phyloP scores from a whole-genome alignment of 2,329 filamentous ascomycete genomes.

The Simplicillium aogashimaense region DNA sequence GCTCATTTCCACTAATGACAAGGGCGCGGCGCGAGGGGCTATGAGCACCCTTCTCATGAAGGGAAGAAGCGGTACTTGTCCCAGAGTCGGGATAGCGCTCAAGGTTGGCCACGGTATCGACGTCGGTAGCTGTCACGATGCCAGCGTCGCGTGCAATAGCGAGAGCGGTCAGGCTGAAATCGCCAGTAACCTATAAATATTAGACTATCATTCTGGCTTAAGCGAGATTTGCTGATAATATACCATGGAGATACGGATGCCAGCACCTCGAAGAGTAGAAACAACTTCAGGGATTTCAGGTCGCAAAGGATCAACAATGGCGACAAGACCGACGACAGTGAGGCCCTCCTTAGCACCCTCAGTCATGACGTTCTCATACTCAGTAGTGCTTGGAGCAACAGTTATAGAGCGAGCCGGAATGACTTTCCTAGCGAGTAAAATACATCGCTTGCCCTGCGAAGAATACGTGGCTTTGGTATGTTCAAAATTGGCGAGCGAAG shows the following conservation, averaged over 20 bases:
- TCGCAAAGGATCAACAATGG: constrained; percentile 69
- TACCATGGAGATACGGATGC: constrained; percentile 71
- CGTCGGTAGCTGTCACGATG: constrained; percentile 48
- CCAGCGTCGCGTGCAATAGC: constrained; percentile 65
- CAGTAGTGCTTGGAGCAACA: constrained; percentile 29
- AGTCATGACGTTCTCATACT: constrained; percentile 44
- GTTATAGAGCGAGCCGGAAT: constrained; percentile 30
- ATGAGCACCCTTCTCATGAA: constrained; percentile 11
- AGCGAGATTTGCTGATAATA: constrained; percentile 5
- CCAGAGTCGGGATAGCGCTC: constrained; percentile 18
- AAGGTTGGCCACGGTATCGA: constrained; percentile 46
- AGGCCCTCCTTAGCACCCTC: constrained; percentile 46
- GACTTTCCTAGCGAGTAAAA: constrained; percentile 54
- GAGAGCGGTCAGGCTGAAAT: constrained; percentile 65
- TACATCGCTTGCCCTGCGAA: constrained; percentile 55
- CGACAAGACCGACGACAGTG: constrained; percentile 63
- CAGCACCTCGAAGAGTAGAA: constrained; percentile 55
- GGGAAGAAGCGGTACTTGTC: constrained; percentile 8
- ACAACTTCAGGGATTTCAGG: constrained; percentile 61
- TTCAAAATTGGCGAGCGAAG: constrained; percentile 37
- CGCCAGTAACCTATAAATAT: constrained; percentile 53
- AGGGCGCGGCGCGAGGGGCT: constrained; percentile 32
- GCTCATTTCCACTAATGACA: constrained; percentile 54
- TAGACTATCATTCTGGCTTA: neutral
- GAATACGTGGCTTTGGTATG: constrained; percentile 59